A percentile compares a stretch with the other conserved stretches of the same genome.
Evolutionary conservation across 495 filamentous ascomycete genomes (phyloP).

Genomic region (Talaromyces borbonicus): DNA sequence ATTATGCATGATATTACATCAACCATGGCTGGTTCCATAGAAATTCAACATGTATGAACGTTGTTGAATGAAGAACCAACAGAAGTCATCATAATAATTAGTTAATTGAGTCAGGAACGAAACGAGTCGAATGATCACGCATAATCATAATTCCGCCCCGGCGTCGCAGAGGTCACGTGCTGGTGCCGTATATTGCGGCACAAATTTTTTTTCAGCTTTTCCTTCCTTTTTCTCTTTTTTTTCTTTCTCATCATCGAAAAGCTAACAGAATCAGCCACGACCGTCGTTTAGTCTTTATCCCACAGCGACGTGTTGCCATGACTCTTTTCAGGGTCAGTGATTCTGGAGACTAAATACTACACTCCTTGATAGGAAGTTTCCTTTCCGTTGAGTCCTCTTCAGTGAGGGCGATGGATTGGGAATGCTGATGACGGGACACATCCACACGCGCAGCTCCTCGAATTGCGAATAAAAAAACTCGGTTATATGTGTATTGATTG

Average conservation of each 20-base stretch:
- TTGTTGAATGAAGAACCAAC: too few species aligned
- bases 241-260: slow-evolving; percentile 43
- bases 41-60: neutral
- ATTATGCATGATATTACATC: neutral
- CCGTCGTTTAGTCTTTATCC: slow-evolving; percentile 43
- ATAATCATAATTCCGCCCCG: neutral
- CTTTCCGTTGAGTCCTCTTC: slow-evolving; percentile 52
- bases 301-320: slow-evolving; percentile 58
- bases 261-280: slow-evolving; percentile 55
- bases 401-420: slow-evolving; percentile 54
- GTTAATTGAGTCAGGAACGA: too few species aligned
- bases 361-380: slow-evolving; percentile 59
- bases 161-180: neutral
- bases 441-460: slow-evolving; percentile 7
- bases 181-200: neutral
- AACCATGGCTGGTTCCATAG: neutral
- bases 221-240: slow-evolving; percentile 29
- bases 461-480: neutral
- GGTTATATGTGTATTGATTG: too few species aligned
- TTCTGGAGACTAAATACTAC: slow-evolving; percentile 48
- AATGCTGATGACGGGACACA: slow-evolving; percentile 64
- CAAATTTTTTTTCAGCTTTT: neutral
- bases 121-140: too few species aligned
- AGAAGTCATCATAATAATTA: too few species aligned
- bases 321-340: slow-evolving; percentile 34